Evolutionary conservation across 1,139 yeast genomes (phyloP), one percentile per base, ranked within the genome.

Genomic region (Saccharomycopsis hybrid): DNA sequence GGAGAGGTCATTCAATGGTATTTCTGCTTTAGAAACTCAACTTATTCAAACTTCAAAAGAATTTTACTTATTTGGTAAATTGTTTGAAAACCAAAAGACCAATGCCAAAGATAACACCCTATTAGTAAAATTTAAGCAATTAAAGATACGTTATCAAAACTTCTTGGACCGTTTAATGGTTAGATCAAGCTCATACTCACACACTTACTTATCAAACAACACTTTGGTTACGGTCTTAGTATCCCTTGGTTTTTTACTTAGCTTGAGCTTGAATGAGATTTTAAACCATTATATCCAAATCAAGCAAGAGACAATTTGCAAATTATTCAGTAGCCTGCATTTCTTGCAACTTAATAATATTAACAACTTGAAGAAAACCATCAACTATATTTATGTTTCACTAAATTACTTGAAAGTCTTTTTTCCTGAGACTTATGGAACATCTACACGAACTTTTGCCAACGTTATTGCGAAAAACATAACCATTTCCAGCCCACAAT

Each of bases 31-130:
- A 5, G 24, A 18, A n/a, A 11, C 5, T n/a, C 27, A 38, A 24
- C n/a, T 44, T 5, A 44, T 51, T n/a, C 48, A 48, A 24, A n/a
- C 41, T 4, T 31, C 54, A 11, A 51, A 48, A 41, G 54, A 51
- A 29, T 41, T 51, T 11, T 40, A 30, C 24, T 18, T 48, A 25
- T 49, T 51, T 13, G 47, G 32, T 5, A 28, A 31, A n/a, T 25
- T 41, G 8, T 30, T 49, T 28, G 4, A 18, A 9, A 3, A 11
- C 29, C 25, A 38, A 5, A 4, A 38, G 5, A 5, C 33, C 37
- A 39, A 37, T 32, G 35, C 5, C 18, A 39, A 47, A 13, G 24
- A 27, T 11, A 42, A 47, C 18, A 27, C 47, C 11, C 28, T 45
- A 5, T 41, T 11, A 5, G n/a, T 29, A 9, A 45, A 31, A 27